Conservation (phyloP, 202 grass and related monocot genomes). For the Eragrostis tef region DNA sequence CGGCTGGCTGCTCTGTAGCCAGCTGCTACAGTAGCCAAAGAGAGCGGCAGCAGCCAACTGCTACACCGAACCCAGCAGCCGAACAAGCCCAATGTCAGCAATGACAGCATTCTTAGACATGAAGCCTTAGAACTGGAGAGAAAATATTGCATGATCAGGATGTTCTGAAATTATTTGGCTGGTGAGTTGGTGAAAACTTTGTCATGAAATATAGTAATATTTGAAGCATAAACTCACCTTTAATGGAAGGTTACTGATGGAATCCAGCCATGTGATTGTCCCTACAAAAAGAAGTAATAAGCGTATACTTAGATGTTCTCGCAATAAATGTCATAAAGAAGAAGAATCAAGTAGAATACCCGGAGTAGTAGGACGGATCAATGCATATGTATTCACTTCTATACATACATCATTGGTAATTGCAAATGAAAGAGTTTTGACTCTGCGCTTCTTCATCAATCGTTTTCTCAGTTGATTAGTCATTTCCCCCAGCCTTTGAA, state of each 20-base stretch:
- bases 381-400: conserved; percentile 88
- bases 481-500: conserved; percentile 87
- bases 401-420: conserved; percentile 84
- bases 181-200: conserved; percentile 17
- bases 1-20: no score
- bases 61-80: no score
- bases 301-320: conserved; percentile 23
- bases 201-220: conserved; percentile 3
- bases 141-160: background rate
- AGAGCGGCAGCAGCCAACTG: no score
- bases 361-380: conserved; percentile 78
- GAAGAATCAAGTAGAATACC: conserved; percentile 50
- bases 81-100: no score
- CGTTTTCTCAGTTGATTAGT: conserved; percentile 85
- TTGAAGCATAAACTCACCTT: conserved; percentile 58
- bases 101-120: conserved; percentile 14
- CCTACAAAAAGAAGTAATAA: conserved; percentile 58
- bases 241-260: conserved; percentile 92
- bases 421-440: conserved; percentile 85
- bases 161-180: background rate
- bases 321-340: conserved; percentile 5
- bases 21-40: no score
- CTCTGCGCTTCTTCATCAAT: conserved; percentile 91
- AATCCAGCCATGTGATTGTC: conserved; percentile 82
- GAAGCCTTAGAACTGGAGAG: background rate